phyloP scores from a whole-genome alignment of 148 eudicot species.

The Fagopyrum esculentum region DNA sequence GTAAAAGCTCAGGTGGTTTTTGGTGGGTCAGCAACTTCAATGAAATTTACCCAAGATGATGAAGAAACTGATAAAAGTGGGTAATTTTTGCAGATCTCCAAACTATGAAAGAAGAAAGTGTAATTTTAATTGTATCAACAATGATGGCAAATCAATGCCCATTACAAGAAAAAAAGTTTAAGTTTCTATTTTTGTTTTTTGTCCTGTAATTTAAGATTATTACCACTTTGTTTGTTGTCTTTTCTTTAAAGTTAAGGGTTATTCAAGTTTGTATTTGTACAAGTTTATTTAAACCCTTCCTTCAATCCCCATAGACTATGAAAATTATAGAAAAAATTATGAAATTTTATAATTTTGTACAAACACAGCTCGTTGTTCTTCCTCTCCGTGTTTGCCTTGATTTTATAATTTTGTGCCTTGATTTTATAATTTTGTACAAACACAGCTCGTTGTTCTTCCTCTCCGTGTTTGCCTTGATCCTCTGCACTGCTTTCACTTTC shows the following conservation, averaged over 20 bases:
- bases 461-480: too few species aligned
- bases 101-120: background rate
- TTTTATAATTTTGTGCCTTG: too few species aligned
- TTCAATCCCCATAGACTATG: too few species aligned
- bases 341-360: too few species aligned
- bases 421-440: too few species aligned
- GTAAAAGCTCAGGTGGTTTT: background rate
- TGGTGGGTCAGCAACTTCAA: conserved; percentile 1
- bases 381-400: too few species aligned
- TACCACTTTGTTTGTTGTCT: background rate
- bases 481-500: too few species aligned
- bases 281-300: too few species aligned
- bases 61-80: background rate
- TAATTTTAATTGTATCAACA: conserved; percentile 3
- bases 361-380: too few species aligned
- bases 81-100: background rate
- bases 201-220: background rate
- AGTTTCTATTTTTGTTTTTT: background rate
- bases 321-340: too few species aligned
- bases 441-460: too few species aligned
- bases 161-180: background rate
- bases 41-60: background rate
- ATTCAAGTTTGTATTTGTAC: too few species aligned
- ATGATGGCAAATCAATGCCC: conserved; percentile 5
- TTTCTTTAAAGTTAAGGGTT: background rate